Percentiles rank a stretch among this genome's conserved stretches.
These are phyloP conservation scores for Fraxinus nigra DNA, from an alignment of 305 asterid species.

Conservation along the genomic window DNA sequence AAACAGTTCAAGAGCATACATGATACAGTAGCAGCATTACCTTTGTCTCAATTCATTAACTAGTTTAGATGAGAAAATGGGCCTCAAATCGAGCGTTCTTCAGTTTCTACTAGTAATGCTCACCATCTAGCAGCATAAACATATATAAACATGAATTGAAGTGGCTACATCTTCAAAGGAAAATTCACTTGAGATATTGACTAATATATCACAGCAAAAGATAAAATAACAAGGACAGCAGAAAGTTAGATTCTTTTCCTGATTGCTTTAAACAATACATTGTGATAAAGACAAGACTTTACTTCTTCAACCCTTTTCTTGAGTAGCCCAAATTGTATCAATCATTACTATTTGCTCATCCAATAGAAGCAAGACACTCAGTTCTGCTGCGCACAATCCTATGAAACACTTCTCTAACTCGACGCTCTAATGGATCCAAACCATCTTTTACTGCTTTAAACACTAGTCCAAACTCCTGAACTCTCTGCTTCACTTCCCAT, in stretches of 20 bases:
- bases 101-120: background rate
- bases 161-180: background rate
- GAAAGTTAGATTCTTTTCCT: constrained; percentile 31
- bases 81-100: background rate
- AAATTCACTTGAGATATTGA: constrained; percentile 25
- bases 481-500: constrained; percentile 37
- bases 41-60: background rate
- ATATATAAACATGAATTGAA: constrained; percentile 1
- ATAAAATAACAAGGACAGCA: constrained; percentile 31
- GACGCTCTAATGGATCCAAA: constrained; percentile 56
- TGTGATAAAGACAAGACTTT: constrained; percentile 31
- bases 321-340: constrained; percentile 1
- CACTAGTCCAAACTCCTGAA: constrained; percentile 34
- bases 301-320: constrained; percentile 31
- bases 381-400: constrained; percentile 56
- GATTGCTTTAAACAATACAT: constrained; percentile 38
- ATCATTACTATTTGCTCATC: constrained; percentile 26
- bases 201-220: constrained; percentile 25
- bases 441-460: constrained; percentile 37
- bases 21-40: background rate
- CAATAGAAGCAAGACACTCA: constrained; percentile 43
- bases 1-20: no score
- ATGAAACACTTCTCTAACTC: constrained; percentile 60
- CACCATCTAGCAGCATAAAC: background rate
- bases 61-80: background rate